Percentiles rank a stretch among this genome's conserved stretches.
phyloP scores from a whole-genome alignment of 2,329 filamentous ascomycete genomes.

The Diaporthe sp. region DNA sequence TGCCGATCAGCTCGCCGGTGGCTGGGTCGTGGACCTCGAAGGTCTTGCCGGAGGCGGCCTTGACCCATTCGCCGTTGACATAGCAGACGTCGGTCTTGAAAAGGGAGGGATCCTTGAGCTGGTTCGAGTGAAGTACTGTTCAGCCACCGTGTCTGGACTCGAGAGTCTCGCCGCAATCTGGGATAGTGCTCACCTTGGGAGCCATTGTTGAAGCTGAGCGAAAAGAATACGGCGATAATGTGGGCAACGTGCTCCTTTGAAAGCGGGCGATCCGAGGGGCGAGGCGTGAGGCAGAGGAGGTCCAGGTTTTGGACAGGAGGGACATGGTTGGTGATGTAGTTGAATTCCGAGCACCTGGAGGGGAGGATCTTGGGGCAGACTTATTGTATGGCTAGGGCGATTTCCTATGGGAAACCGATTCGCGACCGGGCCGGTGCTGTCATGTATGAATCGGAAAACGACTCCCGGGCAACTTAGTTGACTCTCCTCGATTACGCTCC shows the following conservation, averaged over 20 bases:
- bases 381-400: slow-evolving; percentile 10
- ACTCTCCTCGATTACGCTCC: neutral
- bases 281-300: slow-evolving; percentile 38
- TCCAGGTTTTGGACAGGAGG: slow-evolving; percentile 39
- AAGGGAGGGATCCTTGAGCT: slow-evolving; percentile 84
- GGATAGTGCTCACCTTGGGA: slow-evolving; percentile 50
- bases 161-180: neutral
- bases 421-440: slow-evolving; percentile 33
- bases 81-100: slow-evolving; percentile 86
- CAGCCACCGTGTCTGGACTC: neutral
- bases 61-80: slow-evolving; percentile 93
- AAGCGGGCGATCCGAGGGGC: slow-evolving; percentile 42
- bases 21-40: slow-evolving; percentile 91
- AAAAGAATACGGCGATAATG: slow-evolving; percentile 33
- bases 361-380: neutral
- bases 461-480: neutral
- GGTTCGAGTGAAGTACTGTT: neutral
- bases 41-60: slow-evolving; percentile 86
- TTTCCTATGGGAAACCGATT: slow-evolving; percentile 24
- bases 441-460: slow-evolving; percentile 30
- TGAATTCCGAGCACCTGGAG: neutral
- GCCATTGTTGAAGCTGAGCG: slow-evolving; percentile 57
- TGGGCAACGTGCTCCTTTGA: slow-evolving; percentile 42
- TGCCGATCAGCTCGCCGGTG: slow-evolving; percentile 83
- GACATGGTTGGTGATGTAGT: slow-evolving; percentile 11